Evolutionary conservation across 2,329 filamentous ascomycete genomes (phyloP).

Genomic region (Aspergillus spinulosporus): DNA sequence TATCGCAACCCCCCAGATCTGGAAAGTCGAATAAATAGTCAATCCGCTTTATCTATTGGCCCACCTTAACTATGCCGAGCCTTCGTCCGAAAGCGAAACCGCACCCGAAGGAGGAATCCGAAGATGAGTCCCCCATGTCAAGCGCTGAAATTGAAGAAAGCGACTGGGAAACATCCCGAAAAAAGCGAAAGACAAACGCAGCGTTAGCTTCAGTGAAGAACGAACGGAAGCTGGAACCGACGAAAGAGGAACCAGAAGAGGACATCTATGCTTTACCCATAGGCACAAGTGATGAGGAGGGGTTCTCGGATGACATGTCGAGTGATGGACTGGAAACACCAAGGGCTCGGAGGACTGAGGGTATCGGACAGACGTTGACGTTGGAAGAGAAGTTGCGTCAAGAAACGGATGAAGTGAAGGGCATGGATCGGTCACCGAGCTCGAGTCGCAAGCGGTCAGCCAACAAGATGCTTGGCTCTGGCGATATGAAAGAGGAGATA

Average conservation of each 20-base stretch:
- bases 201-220: not conserved
- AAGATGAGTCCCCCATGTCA: not conserved
- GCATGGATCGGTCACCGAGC: slow-evolving; percentile 6
- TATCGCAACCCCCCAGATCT: too few relatives aligned
- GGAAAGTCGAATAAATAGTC: not conserved
- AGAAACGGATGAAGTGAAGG: slow-evolving; percentile 3
- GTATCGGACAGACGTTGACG: slow-evolving; percentile 39
- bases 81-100: not conserved
- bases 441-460: slow-evolving; percentile 19
- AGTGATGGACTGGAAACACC: not conserved
- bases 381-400: slow-evolving; percentile 30
- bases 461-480: slow-evolving; percentile 10
- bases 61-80: not conserved
- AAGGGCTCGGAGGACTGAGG: slow-evolving; percentile 24
- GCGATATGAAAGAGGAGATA: slow-evolving; percentile 9
- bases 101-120: not conserved
- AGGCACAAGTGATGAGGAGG: not conserved
- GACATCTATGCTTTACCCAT: not conserved
- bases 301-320: not conserved
- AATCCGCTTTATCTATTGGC: not conserved
- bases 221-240: not conserved
- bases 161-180: not conserved
- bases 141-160: not conserved
- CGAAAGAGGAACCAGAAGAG: not conserved
- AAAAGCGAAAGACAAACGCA: not conserved